Evolutionary conservation across 129 eudicot species (phyloP).

Genomic region (carrot (Daucus carota)): DNA sequence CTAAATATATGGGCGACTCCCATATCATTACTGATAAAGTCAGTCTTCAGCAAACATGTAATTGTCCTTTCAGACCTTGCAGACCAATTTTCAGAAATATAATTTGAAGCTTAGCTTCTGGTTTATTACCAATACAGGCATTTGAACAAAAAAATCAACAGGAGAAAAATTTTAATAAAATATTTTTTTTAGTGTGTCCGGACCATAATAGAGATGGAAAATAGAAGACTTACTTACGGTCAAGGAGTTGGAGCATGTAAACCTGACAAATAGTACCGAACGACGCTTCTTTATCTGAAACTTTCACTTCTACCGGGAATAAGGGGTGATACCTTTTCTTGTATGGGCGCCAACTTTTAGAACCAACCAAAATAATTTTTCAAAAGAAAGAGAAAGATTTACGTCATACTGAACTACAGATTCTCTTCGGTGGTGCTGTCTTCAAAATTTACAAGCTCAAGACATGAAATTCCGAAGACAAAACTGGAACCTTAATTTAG

Average conservation of each 20-base stretch:
- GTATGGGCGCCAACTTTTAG: conserved; percentile 20
- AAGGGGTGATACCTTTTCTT: conserved; percentile 41
- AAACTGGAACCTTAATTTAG: neutral
- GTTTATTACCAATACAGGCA: conserved; percentile 8
- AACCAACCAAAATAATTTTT: conserved; percentile 11
- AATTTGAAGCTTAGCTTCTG: neutral
- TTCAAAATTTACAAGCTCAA: neutral
- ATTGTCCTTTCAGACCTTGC: neutral
- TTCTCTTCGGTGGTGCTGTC: neutral
- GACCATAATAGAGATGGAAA: conserved; percentile 17
- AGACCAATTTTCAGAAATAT: neutral
- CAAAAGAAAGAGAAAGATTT: neutral
- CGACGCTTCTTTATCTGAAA: conserved; percentile 42
- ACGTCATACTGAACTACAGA: neutral
- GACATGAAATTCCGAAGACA: neutral
- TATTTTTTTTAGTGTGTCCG: neutral
- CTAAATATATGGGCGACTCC: neutral
- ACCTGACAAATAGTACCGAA: conserved; percentile 31
- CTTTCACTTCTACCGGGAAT: conserved; percentile 57
- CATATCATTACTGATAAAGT: neutral
- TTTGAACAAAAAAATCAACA: conserved; percentile 7
- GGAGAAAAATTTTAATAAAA: conserved; percentile 1
- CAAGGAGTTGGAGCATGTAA: conserved; percentile 21
- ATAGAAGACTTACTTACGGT: conserved; percentile 39
- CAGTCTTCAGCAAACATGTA: neutral